phyloP scores from a whole-genome alignment of 1,284 basidiomycete genomes.

The Sanghuangporus baumii region DNA sequence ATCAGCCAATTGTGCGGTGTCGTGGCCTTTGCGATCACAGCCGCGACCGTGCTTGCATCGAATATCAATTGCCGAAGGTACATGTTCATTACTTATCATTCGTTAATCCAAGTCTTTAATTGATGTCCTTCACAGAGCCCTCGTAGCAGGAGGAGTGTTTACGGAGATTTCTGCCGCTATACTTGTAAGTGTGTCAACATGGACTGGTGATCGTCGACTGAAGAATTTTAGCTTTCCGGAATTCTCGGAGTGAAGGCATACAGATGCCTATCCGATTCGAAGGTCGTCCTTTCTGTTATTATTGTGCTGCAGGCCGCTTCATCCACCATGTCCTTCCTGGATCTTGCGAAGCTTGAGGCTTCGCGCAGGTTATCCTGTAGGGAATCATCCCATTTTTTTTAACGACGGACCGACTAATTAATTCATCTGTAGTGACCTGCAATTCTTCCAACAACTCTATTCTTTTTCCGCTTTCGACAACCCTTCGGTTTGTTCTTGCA shows the following conservation, averaged over 20 bases:
- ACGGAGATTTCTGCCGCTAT: constrained; percentile 39
- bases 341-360: constrained; percentile 35
- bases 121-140: constrained; percentile 28
- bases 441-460: constrained; percentile 28
- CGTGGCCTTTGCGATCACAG: constrained; percentile 36
- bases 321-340: constrained; percentile 36
- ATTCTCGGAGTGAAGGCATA: constrained; percentile 65
- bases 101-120: background rate
- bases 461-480: constrained; percentile 42
- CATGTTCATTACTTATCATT: constrained; percentile 22
- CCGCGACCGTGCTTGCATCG: constrained; percentile 42
- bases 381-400: constrained; percentile 7
- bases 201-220: background rate
- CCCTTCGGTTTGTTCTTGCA: constrained; percentile 48
- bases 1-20: constrained; percentile 51
- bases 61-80: constrained; percentile 33
- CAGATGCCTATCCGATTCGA: constrained; percentile 54
- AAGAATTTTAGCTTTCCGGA: constrained; percentile 45
- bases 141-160: constrained; percentile 32
- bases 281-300: constrained; percentile 41
- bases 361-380: constrained; percentile 43
- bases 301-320: constrained; percentile 38
- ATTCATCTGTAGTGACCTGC: constrained; percentile 32
- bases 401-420: constrained; percentile 2
- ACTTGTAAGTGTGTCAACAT: constrained; percentile 32